A percentile compares a stretch with the other conserved stretches of the same genome.
phyloP scores from a whole-genome alignment of 2,329 filamentous ascomycete species.

The Pyrenophora graminea region DNA sequence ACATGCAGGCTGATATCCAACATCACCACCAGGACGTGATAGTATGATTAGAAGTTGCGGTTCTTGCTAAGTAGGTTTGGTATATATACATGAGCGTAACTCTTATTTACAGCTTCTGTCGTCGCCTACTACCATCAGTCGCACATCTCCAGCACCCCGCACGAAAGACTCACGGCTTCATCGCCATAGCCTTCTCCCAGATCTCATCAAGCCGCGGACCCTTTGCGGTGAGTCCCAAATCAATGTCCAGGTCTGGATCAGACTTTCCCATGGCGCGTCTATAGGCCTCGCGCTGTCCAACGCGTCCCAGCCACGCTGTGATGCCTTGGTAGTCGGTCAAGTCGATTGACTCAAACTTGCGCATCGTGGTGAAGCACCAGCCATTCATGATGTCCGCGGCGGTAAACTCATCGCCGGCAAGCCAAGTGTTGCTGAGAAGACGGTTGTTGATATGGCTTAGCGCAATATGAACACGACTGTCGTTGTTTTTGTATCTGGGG shows the following conservation, averaged over 20 bases:
- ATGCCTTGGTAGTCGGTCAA: constrained; percentile 39
- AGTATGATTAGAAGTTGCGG: constrained; percentile 22
- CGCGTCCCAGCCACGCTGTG: constrained; percentile 35
- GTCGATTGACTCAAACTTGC: constrained; percentile 55
- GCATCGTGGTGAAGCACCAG: constrained; percentile 64
- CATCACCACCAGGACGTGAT: constrained; percentile 26
- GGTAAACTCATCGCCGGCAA: constrained; percentile 66
- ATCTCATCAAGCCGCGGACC: constrained; percentile 26
- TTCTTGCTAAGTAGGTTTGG: neutral
- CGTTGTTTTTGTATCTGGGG: constrained; percentile 43
- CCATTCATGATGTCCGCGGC: constrained; percentile 69
- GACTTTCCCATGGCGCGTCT: constrained; percentile 60
- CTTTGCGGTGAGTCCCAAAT: constrained; percentile 33
- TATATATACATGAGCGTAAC: too few species aligned
- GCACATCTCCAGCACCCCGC: neutral
- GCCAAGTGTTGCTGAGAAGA: constrained; percentile 55
- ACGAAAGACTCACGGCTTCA: constrained; percentile 25
- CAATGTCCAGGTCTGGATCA: constrained; percentile 52
- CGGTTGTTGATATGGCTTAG: constrained; percentile 56
- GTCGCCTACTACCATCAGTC: constrained; percentile 9
- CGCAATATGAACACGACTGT: constrained; percentile 43
- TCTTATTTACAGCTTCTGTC: constrained; percentile 5
- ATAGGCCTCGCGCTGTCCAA: constrained; percentile 36
- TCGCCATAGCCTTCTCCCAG: constrained; percentile 28
- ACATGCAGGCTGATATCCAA: neutral